Conservation (phyloP, 352 stramenopile species). For the Thalassiosira pacifica region DNA sequence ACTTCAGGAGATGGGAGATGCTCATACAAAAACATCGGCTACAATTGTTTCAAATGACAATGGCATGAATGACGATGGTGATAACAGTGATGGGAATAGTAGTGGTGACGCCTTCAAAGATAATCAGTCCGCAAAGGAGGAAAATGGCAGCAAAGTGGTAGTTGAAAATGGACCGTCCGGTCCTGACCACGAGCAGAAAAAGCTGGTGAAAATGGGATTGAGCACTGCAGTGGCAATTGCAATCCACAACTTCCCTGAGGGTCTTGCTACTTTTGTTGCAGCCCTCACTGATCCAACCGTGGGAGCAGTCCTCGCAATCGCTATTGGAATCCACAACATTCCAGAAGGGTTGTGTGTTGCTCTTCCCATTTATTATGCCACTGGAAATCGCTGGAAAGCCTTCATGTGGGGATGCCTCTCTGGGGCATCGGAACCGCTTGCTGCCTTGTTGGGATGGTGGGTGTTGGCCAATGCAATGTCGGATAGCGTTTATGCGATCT, state of each 20-base stretch:
- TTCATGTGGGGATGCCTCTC: slow-evolving; percentile 93
- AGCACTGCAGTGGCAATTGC: slow-evolving; percentile 93
- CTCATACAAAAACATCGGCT: slow-evolving; percentile 14
- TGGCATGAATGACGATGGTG: slow-evolving; percentile 15
- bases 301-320: slow-evolving; percentile 92
- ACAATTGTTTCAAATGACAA: slow-evolving; percentile 25
- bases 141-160: slow-evolving; percentile 13
- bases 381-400: slow-evolving; percentile 92
- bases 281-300: slow-evolving; percentile 91
- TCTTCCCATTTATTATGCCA: slow-evolving; percentile 97
- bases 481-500: slow-evolving; percentile 87
- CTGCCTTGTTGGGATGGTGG: slow-evolving; percentile 90
- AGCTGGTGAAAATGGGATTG: slow-evolving; percentile 90
- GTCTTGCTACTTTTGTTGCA: slow-evolving; percentile 94
- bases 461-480: slow-evolving; percentile 89
- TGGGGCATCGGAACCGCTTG: slow-evolving; percentile 92
- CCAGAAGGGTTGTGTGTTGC: slow-evolving; percentile 95
- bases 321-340: slow-evolving; percentile 97
- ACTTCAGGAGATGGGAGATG: slow-evolving; percentile 12
- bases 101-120: slow-evolving; percentile 17
- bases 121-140: background rate
- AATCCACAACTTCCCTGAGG: slow-evolving; percentile 95
- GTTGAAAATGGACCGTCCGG: slow-evolving; percentile 27
- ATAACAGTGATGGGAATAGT: background rate
- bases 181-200: slow-evolving; percentile 62